Evolutionary conservation across 2,329 filamentous ascomycete genomes (phyloP), one percentile per base, ranked within the genome.

Genomic region (Ceratocystis variospora): DNA sequence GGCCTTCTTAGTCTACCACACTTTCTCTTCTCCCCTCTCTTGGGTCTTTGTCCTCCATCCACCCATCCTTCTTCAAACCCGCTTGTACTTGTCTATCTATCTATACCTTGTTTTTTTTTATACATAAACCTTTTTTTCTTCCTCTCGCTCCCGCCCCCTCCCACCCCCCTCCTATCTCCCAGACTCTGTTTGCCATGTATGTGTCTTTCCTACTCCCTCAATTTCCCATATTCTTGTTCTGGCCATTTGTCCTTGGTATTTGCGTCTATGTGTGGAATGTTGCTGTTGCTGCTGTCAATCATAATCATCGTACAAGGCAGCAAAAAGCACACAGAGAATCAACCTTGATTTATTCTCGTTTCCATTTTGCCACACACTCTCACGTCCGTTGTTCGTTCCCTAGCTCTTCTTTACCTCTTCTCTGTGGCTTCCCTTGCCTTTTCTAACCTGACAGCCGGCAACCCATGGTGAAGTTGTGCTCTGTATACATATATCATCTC

Each of bases 401-500:
- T 45, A 12, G 28, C 19, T 45, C 37, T 41, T 41, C 10, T 12
- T 41, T 12, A 37, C 17, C 46, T 50, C 46, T 50, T 50, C n/a
- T 50, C 46, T 22, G 17, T 50, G n/a, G 8, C 46, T 22, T 19
- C 3, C 46, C n/a, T 50, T 25, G 22, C 22, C 22, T 25, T 10
- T 41, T 41, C 10, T 41, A 15, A 15, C 3, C 37, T 15, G 37
- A 41, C 37, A 41, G 12, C 37, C 10, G 12, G 37, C 37, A 41
- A 41, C 3, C 37, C 37, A 41, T 4, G 2, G 37, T 41, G 37
- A 15, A 41, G 37, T 15, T 15, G 37, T 41, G 12, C 37, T 5
- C 37, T 41, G 48, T 64, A 53, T 66, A n/a, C 57, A 59, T 66
- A 62, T 46, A 31, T 31, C 46, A n/a, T 33, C n/a, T 33, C 50